Evolutionary conservation across 1,139 yeast genomes (phyloP), one percentile per base, ranked within the genome.

Genomic region (Kazachstania sp.): DNA sequence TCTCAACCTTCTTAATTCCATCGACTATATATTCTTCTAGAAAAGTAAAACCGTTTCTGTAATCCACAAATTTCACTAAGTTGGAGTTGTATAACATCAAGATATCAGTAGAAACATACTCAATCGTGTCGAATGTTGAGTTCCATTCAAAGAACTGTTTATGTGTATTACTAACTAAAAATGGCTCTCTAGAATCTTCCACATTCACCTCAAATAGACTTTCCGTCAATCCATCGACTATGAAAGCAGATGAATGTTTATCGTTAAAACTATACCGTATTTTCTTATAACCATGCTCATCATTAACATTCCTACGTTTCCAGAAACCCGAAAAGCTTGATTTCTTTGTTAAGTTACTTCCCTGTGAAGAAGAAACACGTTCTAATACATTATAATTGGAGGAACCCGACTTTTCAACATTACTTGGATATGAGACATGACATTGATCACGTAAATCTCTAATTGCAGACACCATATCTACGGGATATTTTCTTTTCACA

Each of bases 41-140:
- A 46, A 55, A 61, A 12, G 53, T 52, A 37, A 59, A 60, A 1
- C 65, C 65, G 46, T 55, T 51, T 32, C 51, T 48, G 42, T 49
- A 58, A 39, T 62, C 65, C 3, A 59, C 62, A 44, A 62, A 53
- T 30, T 52, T 45, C 4, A 61, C 15, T 9, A 46, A 40, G 12
- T 48, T 36, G 2, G 43, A 19, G 38, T 58, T 58, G 40, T 51
- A 41, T 13, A 58, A 39, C 12, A 60, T 38, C 6, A 62, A 47
- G n/a, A 59, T 48, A 23, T 52, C 48, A n/a, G 59, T 48, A 4
- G 54, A 47, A 20, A 59, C 36, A 43, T 51, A 51, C 16, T 57
- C 51, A 15, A 60, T 44, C 13, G 44, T 41, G 8, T 51, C 48
- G 38, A 57, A 55, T 2, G 45, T 46, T 16, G 45, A 16, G 43